Evolutionary conservation across 2,329 filamentous ascomycete genomes (phyloP).

Genomic region (Neofusicoccum sp.): DNA sequence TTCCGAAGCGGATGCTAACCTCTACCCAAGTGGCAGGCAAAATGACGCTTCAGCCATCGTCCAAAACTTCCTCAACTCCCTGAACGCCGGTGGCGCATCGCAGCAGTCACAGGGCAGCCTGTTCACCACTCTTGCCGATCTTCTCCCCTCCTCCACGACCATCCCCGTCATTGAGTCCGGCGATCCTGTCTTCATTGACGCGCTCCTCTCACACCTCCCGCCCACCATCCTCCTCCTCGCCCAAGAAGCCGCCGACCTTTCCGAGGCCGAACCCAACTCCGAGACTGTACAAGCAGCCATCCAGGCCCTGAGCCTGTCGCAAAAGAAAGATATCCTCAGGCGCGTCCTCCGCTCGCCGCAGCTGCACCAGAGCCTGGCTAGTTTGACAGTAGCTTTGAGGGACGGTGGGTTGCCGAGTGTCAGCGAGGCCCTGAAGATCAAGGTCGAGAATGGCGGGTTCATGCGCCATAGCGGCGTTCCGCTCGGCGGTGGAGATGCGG

Average conservation of each 20-base stretch:
- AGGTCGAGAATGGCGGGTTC: constrained; percentile 80
- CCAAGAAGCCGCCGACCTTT: constrained; percentile 62
- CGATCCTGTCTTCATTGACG: constrained; percentile 64
- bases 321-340: constrained; percentile 79
- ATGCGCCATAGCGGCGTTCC: constrained; percentile 77
- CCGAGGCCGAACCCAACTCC: constrained; percentile 64
- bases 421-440: constrained; percentile 77
- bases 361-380: constrained; percentile 80
- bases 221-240: constrained; percentile 74
- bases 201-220: constrained; percentile 75
- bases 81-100: constrained; percentile 57
- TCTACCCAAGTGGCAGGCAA: constrained; percentile 1
- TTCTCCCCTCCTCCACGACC: constrained; percentile 75
- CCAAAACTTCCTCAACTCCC: constrained; percentile 82
- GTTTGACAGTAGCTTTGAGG: constrained; percentile 80
- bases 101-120: constrained; percentile 49
- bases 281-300: constrained; percentile 71
- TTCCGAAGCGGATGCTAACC: constrained; percentile 1
- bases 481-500: constrained; percentile 80
- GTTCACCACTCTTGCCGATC: constrained; percentile 82
- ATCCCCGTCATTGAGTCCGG: constrained; percentile 72
- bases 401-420: constrained; percentile 90
- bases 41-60: constrained; percentile 73
- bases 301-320: constrained; percentile 66
- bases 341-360: constrained; percentile 86